A percentile compares a stretch with the other conserved stretches of the same genome.
These are phyloP conservation scores for Cotoneaster glaucophyllus DNA, from an alignment of 306 rosid genomes.

Conservation along the genomic window DNA sequence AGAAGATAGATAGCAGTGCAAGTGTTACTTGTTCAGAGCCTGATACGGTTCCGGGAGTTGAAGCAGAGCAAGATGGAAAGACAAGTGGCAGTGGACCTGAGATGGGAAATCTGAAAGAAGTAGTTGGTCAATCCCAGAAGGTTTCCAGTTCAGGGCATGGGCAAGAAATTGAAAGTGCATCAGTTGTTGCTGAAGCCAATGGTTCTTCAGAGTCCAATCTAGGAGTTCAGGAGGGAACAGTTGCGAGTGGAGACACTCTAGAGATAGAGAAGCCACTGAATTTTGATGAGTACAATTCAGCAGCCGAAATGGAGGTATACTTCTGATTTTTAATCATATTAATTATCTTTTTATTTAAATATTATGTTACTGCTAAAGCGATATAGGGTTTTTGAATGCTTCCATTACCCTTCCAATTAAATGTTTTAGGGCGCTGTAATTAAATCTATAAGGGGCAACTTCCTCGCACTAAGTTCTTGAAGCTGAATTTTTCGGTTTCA, in stretches of 20 bases:
- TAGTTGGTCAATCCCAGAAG: constrained; percentile 20
- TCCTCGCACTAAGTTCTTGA: neutral
- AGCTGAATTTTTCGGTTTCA: neutral
- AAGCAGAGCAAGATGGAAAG: constrained; percentile 28
- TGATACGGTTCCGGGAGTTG: constrained; percentile 15
- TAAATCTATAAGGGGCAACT: too few species aligned
- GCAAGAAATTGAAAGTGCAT: constrained; percentile 13
- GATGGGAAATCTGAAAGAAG: constrained; percentile 19
- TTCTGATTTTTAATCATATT: neutral
- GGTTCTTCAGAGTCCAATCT: constrained; percentile 30
- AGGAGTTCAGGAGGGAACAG: constrained; percentile 31
- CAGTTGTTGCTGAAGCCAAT: constrained; percentile 32
- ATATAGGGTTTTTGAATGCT: neutral
- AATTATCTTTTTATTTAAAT: neutral
- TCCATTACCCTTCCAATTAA: neutral
- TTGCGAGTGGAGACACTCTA: constrained; percentile 23
- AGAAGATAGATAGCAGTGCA: constrained; percentile 14
- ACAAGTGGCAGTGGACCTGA: constrained; percentile 24
- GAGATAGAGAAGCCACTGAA: constrained; percentile 41
- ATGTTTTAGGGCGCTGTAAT: neutral
- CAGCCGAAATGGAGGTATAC: constrained; percentile 88
- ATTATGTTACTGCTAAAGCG: neutral
- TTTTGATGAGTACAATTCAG: constrained; percentile 56
- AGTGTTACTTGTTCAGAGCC: constrained; percentile 25
- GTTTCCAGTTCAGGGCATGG: constrained; percentile 17